A percentile compares a stretch with the other conserved stretches of the same genome.
Conservation (phyloP, 306 rosid species). For the Abrus pulchellus region DNA sequence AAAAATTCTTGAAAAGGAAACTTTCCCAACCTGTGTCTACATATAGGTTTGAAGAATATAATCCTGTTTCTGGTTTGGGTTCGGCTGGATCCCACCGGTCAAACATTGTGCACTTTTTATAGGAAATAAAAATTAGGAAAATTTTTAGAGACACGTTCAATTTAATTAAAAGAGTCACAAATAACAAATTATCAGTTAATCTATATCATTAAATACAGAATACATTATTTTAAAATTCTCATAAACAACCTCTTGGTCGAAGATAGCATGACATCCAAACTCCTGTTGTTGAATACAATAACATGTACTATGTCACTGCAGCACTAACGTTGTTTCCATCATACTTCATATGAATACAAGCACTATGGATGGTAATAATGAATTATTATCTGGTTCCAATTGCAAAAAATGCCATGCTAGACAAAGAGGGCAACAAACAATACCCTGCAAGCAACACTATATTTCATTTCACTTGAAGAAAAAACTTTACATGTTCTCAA, state of each 20-base stretch:
- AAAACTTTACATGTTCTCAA: slow-evolving; percentile 77
- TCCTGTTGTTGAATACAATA: neutral
- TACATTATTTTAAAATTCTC: neutral
- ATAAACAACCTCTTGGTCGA: slow-evolving; percentile 6
- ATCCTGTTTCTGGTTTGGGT: too few species aligned
- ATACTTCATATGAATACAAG: slow-evolving; percentile 14
- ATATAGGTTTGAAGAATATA: too few species aligned
- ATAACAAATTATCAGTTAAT: neutral
- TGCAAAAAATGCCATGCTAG: slow-evolving; percentile 39
- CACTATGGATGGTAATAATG: neutral
- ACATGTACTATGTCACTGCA: neutral
- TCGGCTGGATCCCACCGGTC: neutral
- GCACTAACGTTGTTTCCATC: slow-evolving; percentile 21
- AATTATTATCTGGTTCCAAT: slow-evolving; percentile 12
- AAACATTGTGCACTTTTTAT: neutral
- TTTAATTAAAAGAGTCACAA: neutral
- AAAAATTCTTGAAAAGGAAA: too few species aligned
- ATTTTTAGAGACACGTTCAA: neutral
- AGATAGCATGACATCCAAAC: slow-evolving; percentile 27
- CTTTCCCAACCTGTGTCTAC: too few species aligned
- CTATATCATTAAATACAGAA: slow-evolving; percentile 17
- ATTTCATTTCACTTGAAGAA: slow-evolving; percentile 77
- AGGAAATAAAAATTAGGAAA: neutral
- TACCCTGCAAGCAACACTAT: slow-evolving; percentile 69
- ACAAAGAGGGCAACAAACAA: slow-evolving; percentile 46